These are phyloP conservation scores for Trapa incisa DNA, from an alignment of 345 rosid genomes.

Conservation along the genomic window DNA sequence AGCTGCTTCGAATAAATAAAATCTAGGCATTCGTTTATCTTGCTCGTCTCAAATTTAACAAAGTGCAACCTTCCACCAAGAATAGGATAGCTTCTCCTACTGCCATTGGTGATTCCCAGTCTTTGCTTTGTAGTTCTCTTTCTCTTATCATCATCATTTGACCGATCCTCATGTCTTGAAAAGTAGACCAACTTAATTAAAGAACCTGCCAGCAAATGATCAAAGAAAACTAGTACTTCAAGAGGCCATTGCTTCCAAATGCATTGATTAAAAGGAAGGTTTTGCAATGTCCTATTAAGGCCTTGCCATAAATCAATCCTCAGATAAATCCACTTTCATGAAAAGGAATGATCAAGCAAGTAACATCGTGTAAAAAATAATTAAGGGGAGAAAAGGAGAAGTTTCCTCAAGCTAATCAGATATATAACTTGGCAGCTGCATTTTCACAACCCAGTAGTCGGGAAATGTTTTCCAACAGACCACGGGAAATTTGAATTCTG, in stretches of 20 bases:
- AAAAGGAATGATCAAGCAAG: neutral
- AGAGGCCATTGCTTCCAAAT: neutral
- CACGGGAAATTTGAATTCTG: neutral
- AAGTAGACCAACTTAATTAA: constrained; percentile 90
- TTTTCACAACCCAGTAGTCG: neutral
- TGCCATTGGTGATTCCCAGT: constrained; percentile 60
- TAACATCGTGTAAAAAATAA: neutral
- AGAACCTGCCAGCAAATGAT: constrained; percentile 50
- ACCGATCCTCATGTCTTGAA: constrained; percentile 82
- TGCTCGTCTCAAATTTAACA: constrained; percentile 86
- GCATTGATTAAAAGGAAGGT: neutral
- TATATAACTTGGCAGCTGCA: neutral
- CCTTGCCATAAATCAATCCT: neutral
- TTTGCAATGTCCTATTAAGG: neutral
- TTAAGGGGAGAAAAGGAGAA: no score
- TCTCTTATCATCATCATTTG: constrained; percentile 45
- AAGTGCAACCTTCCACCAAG: constrained; percentile 98
- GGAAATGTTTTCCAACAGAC: neutral
- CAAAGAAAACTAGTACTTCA: neutral
- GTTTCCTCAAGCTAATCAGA: neutral
- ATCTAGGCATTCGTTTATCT: constrained; percentile 84
- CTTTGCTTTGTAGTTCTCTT: constrained; percentile 68
- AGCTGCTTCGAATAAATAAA: constrained; percentile 95
- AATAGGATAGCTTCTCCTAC: constrained; percentile 79
- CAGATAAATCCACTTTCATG: neutral